phyloP scores from a whole-genome alignment of 2,329 filamentous ascomycete genomes.

The Penicillium sp. region DNA sequence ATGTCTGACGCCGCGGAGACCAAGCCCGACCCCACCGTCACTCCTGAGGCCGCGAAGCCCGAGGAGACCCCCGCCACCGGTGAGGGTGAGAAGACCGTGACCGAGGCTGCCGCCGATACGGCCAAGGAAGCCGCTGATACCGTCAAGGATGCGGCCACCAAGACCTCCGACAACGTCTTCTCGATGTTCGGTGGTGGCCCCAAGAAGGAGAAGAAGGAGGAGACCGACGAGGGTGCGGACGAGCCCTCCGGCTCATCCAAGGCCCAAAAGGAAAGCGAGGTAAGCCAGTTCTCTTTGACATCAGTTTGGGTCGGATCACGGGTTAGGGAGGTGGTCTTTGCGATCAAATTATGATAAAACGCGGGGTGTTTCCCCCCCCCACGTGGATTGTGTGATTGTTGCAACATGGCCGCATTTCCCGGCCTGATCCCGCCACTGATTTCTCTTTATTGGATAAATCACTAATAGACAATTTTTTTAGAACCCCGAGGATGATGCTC shows the following conservation, averaged over 20 bases:
- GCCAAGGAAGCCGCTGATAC: slow-evolving; percentile 44
- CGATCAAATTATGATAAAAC: background rate
- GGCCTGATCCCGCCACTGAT: background rate
- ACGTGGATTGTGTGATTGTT: slow-evolving; percentile 19
- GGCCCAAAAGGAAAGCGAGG: slow-evolving; percentile 68
- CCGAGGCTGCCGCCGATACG: slow-evolving; percentile 39
- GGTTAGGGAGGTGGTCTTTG: background rate
- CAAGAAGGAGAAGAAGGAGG: slow-evolving; percentile 94
- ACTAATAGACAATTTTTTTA: background rate
- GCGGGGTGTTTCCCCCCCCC: slow-evolving; percentile 14
- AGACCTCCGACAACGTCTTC: slow-evolving; percentile 70
- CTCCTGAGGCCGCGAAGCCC: slow-evolving; percentile 38
- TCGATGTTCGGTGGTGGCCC: slow-evolving; percentile 98
- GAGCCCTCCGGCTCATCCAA: slow-evolving; percentile 90
- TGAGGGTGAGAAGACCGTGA: slow-evolving; percentile 35
- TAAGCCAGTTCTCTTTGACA: slow-evolving; percentile 47
- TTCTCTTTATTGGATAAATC: background rate
- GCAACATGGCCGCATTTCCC: slow-evolving; percentile 1
- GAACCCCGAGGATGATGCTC: slow-evolving; percentile 65
- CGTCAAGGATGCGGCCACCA: slow-evolving; percentile 44
- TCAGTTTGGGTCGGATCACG: background rate
- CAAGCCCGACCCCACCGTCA: slow-evolving; percentile 49
- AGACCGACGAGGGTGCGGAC: slow-evolving; percentile 73
- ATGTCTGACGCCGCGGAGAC: slow-evolving; percentile 51
- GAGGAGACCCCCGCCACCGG: slow-evolving; percentile 38